Base-by-base conservation (phyloP, 2,329 filamentous ascomycete species). In the Ophiostoma piceae region DNA sequence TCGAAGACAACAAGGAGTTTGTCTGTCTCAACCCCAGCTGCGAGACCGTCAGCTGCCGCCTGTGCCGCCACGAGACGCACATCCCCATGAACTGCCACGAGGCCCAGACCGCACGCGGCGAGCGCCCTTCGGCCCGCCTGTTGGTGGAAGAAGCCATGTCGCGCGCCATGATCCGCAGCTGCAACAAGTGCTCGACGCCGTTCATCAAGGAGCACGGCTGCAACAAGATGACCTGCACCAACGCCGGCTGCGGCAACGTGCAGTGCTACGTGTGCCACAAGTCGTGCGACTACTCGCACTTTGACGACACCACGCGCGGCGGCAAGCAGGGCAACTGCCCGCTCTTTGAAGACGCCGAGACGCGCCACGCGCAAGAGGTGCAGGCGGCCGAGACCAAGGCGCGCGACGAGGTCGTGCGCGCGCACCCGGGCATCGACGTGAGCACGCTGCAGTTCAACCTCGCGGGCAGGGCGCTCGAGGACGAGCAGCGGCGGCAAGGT, bases 111-210 rank as follows among this genome's bases (percentile, higher is more conserved):
- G 87, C 92, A 1, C 84, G 83, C 54, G 87, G 88, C 0, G 37
- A 66, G 11, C n/a, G 22, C n/a, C 76, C 88, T 8, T 84, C 84
- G 3, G 82, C 85, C 22, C 86, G 90, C 19, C 90, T 90, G 73
- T 78, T 82, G 3, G 86, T 96, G 39, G 92, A 96, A 77, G 92
- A 96, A 77, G 92, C 92, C 26, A 94, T 94, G 90, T 92, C 90
- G 2, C 84, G 85, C 19, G 92, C 92, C 1, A 75, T 96, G 74
- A 90, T 96, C 69, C 86, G 92, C 26, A 87, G 82, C 37, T 96
- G 92, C 82, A 92, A 92, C 74, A 84, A 84, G 73, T 88, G 86
- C 79, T 81, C 83, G n/a, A 85, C 87, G n/a, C 87, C 88, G 0
- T 95, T 94, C 74, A 85, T 96, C 77, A 96, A 96, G 76, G 85